These are phyloP conservation scores for Omphalotus olearius DNA, from an alignment of 1,284 basidiomycete species.

Conservation along the genomic window DNA sequence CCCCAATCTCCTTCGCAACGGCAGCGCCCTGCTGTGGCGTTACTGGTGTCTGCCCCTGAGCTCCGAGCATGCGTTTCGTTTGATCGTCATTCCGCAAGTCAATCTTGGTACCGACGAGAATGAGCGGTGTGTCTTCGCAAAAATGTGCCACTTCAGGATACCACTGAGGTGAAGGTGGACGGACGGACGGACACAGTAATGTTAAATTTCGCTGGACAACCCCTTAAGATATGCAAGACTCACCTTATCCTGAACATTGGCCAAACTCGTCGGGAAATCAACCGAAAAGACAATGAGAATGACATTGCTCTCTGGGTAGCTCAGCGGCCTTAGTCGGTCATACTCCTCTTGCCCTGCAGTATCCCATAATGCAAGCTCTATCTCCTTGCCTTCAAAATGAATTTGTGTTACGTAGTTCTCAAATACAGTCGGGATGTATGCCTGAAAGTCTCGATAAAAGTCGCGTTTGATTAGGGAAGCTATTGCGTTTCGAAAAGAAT, in stretches of 20 bases:
- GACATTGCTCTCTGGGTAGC: conserved; percentile 95
- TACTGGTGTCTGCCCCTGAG: conserved; percentile 87
- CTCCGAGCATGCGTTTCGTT: conserved; percentile 87
- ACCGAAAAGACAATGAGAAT: conserved; percentile 97
- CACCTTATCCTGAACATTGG: conserved; percentile 93
- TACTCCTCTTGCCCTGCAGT: conserved; percentile 99
- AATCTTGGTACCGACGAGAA: conserved; percentile 92
- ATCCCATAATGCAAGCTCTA: conserved; percentile 97
- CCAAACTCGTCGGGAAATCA: conserved; percentile 93
- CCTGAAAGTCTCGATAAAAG: conserved; percentile 43
- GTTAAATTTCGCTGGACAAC: background rate
- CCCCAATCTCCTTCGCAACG: conserved; percentile 89
- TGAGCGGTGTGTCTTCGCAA: conserved; percentile 89
- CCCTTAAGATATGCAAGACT: conserved; percentile 18
- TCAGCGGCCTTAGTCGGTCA: conserved; percentile 89
- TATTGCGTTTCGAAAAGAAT: conserved; percentile 11
- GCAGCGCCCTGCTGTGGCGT: conserved; percentile 73
- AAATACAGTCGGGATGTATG: conserved; percentile 97
- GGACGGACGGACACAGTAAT: conserved; percentile 4
- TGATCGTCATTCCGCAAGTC: conserved; percentile 88
- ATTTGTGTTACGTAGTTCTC: conserved; percentile 96
- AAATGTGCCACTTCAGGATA: conserved; percentile 97
- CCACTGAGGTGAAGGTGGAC: conserved; percentile 58
- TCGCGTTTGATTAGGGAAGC: conserved; percentile 7
- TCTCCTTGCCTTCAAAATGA: conserved; percentile 82